Evolutionary conservation across 345 rosid species (phyloP), one percentile per base, ranked within the genome.

Genomic region (Hypericum androsaemum): DNA sequence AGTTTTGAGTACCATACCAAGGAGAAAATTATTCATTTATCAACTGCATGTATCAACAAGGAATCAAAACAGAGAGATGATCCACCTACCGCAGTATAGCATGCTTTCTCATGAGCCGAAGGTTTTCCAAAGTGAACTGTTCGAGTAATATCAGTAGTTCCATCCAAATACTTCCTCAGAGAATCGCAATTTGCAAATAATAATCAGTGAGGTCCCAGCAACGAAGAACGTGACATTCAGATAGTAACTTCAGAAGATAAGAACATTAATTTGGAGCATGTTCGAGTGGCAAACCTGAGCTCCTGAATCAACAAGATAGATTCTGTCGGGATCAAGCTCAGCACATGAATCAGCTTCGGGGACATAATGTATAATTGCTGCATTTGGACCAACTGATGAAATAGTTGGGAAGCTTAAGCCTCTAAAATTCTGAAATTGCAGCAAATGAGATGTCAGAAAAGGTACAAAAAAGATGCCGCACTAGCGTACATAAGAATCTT

Each of bases 111-210:
- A 57, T 85, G 98, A 40, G 80, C 73, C 53, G 97, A 78, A 62
- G 98, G 97, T 67, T 73, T 85, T 37, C 97, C 97, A 75, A 88
- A 92, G 76, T 92, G 98, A 65, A 88, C 88, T 0, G 97, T 85
- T 57, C 97, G 84, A 50, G 97, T 92, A 54, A 92, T 80, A 65
- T 92, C 97, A 66, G 98, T 92, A 28, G 97, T 88, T 61, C 98
- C 98, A 70, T 92, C 98, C 35, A 83, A 80, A 76, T 92, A 92
- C 97, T 90, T 67, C 58, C 71, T 71, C 28, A 43, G 66, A 60
- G 39, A 43, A 38, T 36, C 66, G 40, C 42, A 36, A 52, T 62
- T n/a, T 13, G 59, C 49, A 55, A 37, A 8, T n/a, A 61, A 13
- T 44, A 13, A 32, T 14, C 43, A 56, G 16, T 44, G 39, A 52